Conservation (phyloP, 2,329 filamentous ascomycete genomes). For the Aspergillus brasiliensis region DNA sequence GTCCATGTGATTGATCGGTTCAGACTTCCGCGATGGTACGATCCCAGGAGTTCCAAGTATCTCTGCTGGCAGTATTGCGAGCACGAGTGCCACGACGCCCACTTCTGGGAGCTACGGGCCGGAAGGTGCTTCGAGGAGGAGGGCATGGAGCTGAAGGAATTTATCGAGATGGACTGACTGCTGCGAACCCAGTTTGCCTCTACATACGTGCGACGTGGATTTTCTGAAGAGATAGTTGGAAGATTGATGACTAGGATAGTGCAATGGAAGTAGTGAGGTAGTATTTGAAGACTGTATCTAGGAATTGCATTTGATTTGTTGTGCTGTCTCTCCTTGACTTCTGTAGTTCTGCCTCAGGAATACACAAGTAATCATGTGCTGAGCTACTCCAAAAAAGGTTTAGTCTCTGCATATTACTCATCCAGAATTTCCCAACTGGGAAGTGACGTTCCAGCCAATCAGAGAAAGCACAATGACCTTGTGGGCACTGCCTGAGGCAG, state of each 20-base stretch:
- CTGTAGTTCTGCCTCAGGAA: neutral
- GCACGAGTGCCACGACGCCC: neutral
- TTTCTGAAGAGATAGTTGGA: too few species aligned
- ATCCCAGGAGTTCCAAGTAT: neutral
- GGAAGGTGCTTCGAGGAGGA: neutral
- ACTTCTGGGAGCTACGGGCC: neutral
- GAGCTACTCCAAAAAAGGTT: neutral
- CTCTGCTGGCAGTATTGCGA: neutral
- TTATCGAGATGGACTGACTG: neutral
- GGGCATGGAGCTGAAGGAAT: neutral
- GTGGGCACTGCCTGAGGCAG: neutral
- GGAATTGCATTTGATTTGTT: neutral
- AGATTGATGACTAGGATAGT: too few species aligned
- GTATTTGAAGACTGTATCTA: neutral
- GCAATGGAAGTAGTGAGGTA: too few species aligned
- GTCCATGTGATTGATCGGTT: neutral
- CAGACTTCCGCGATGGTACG: neutral
- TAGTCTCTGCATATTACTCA: too few species aligned
- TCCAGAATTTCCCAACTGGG: neutral
- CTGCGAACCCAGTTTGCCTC: too few species aligned
- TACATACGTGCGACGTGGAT: too few species aligned
- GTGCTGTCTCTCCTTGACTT: neutral
- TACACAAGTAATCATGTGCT: neutral
- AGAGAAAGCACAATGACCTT: neutral
- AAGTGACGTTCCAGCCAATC: neutral